Conservation (phyloP, 1,284 basidiomycete species). For the Ceratobasidium sp. region DNA sequence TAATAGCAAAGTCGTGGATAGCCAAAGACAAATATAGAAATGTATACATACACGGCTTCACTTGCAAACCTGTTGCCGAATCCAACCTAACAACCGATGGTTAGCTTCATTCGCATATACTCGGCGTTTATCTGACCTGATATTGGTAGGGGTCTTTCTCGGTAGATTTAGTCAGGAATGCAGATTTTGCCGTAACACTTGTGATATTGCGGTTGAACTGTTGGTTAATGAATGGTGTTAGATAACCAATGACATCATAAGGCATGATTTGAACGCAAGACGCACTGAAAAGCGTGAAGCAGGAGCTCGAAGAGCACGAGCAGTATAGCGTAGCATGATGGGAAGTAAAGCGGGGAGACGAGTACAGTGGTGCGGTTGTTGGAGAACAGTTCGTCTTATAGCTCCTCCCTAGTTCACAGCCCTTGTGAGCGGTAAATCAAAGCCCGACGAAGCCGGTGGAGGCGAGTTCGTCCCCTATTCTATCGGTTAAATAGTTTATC, state of each 20-base stretch:
- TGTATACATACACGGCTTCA: slow-evolving; percentile 50
- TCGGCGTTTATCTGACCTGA: slow-evolving; percentile 68
- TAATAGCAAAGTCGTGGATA: slow-evolving; percentile 23
- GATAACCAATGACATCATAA: not conserved
- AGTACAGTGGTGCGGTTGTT: not conserved
- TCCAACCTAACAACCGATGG: slow-evolving; percentile 52
- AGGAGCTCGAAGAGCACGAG: slow-evolving; percentile 6
- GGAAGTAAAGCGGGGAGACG: not conserved
- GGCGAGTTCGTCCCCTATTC: not conserved
- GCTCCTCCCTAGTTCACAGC: not conserved
- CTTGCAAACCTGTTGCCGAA: slow-evolving; percentile 56
- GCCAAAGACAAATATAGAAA: not conserved
- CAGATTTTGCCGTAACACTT: slow-evolving; percentile 57
- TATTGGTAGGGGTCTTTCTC: slow-evolving; percentile 70
- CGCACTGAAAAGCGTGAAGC: slow-evolving; percentile 6
- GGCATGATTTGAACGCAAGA: not conserved
- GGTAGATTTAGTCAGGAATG: slow-evolving; percentile 60
- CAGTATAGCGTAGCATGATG: slow-evolving; percentile 28
- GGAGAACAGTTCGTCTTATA: not conserved
- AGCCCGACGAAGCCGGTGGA: not conserved
- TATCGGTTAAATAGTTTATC: slow-evolving; percentile 36
- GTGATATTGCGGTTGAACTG: slow-evolving; percentile 20
- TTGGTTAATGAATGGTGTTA: not conserved
- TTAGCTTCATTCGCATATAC: slow-evolving; percentile 50
- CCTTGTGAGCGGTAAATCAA: not conserved